phyloP scores from a whole-genome alignment of 1,284 basidiomycete species.

The Amylostereum areolatum region DNA sequence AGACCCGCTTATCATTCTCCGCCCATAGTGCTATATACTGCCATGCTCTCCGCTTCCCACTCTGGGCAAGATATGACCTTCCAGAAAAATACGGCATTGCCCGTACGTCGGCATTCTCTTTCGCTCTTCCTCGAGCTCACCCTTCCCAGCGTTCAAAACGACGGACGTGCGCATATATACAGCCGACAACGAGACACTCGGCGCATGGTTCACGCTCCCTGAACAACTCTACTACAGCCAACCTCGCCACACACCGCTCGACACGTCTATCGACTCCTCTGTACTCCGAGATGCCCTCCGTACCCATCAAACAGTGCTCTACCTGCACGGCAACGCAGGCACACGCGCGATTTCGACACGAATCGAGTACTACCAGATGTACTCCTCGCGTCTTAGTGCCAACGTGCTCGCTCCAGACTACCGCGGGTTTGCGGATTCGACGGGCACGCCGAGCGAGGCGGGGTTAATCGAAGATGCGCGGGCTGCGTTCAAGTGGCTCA shows the following conservation, averaged over 20 bases:
- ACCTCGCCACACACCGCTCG: constrained; percentile 22
- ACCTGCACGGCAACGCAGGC: constrained; percentile 87
- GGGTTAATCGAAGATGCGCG: constrained; percentile 76
- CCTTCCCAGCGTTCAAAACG: constrained; percentile 65
- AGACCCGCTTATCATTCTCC: constrained; percentile 3
- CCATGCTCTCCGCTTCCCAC: constrained; percentile 62
- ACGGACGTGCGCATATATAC: constrained; percentile 69
- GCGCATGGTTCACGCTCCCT: constrained; percentile 87
- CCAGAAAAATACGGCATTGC: constrained; percentile 80
- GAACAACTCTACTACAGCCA: constrained; percentile 56
- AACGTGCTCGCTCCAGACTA: constrained; percentile 89
- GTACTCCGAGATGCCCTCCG: constrained; percentile 39
- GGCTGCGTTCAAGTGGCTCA: constrained; percentile 78
- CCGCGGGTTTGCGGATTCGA: constrained; percentile 89
- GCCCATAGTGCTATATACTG: constrained; percentile 52
- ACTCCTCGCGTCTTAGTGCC: constrained; percentile 55
- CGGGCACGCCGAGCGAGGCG: constrained; percentile 67
- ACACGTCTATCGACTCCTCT: constrained; percentile 19
- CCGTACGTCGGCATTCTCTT: constrained; percentile 46
- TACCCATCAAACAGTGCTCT: constrained; percentile 71
- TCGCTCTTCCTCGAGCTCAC: not conserved
- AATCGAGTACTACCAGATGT: constrained; percentile 54
- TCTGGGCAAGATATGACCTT: constrained; percentile 53
- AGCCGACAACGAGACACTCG: constrained; percentile 72
- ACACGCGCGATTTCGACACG: constrained; percentile 67